Evolutionary conservation across 805 yeast genomes (phyloP).

Genomic region (Metschnikowia noctiluminum): DNA sequence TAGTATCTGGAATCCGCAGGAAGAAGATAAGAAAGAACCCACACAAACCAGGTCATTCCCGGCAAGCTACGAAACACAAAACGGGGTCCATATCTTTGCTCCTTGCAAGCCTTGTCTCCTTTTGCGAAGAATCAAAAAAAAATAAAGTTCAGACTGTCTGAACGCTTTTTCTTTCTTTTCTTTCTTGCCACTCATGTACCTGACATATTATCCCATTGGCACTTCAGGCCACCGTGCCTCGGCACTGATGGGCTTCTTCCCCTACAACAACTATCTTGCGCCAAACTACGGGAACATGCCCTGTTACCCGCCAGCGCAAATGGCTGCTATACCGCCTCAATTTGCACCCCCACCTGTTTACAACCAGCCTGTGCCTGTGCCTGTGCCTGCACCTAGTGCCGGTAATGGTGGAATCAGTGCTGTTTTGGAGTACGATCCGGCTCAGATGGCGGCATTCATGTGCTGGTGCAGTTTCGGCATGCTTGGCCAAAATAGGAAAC

Average conservation of each 20-base stretch:
- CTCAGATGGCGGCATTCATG: constrained; percentile 74
- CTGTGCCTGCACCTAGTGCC: constrained; percentile 10
- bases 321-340: constrained; percentile 12
- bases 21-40: neutral
- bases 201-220: constrained; percentile 25
- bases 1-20: constrained; percentile 3
- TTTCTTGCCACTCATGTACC: constrained; percentile 6
- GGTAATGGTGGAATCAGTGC: constrained; percentile 72
- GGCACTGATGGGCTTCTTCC: constrained; percentile 23
- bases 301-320: constrained; percentile 8
- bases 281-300: constrained; percentile 13
- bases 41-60: neutral
- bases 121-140: too few species aligned
- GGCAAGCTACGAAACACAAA: too few species aligned
- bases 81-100: too few species aligned
- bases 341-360: constrained; percentile 11
- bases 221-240: constrained; percentile 39
- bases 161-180: neutral
- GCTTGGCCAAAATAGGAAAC: constrained; percentile 47
- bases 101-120: too few species aligned
- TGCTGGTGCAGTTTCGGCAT: constrained; percentile 71
- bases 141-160: too few species aligned
- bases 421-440: constrained; percentile 75
- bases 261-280: constrained; percentile 18
- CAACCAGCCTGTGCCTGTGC: neutral